Base-by-base conservation (phyloP, 1,284 basidiomycete species). In the Ustanciosporium gigantosporum region DNA sequence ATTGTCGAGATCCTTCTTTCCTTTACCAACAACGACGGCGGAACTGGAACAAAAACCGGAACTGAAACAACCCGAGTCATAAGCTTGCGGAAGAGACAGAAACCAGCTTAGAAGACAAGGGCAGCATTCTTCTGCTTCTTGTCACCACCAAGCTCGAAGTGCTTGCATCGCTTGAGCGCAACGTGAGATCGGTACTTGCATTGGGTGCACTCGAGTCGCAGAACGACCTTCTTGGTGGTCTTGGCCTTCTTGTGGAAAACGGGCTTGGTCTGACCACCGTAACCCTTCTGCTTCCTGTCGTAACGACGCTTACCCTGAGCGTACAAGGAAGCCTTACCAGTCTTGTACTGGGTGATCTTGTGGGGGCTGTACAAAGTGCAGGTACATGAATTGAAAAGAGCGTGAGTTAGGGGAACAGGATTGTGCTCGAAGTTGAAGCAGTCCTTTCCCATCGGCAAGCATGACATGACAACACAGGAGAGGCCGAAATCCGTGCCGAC, bases 251-350 rank as follows among this genome's bases (percentile, higher is more conserved):
- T 97, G 89, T 97, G 94, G 88, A 97, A 97, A 81, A 97, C 93
- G 72, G 95, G 94, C 86, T 99, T 99, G 68, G 94, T 99, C 85
- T 96, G 93, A 84, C 94, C 94, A 89, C 94, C 94, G 83, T 97
- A 99, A 84, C 94, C 94, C 78, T 88, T 89, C 82, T 95, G 92
- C 85, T 95, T 96, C 77, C 73, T 69, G 84, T 96, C 94, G 83
- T 99, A 98, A 85, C 95, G 92, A 79, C 94, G 90, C 88, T 99
- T 98, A 83, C 94, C 95, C 84, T 99, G 92, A 59, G 91, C 93
- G 46, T 66, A 75, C 31, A 77, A 61, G 36, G 77, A 78, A 49
- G 76, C 77, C 75, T 78, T 78, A 47, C 77, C 77, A 38, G 73
- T 73, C 75, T 78, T 78, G 74, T 78, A 78, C 69, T 78, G 76